Evolutionary conservation across 1,139 yeast species (phyloP).

Genomic region (Suhomyces terraborum): DNA sequence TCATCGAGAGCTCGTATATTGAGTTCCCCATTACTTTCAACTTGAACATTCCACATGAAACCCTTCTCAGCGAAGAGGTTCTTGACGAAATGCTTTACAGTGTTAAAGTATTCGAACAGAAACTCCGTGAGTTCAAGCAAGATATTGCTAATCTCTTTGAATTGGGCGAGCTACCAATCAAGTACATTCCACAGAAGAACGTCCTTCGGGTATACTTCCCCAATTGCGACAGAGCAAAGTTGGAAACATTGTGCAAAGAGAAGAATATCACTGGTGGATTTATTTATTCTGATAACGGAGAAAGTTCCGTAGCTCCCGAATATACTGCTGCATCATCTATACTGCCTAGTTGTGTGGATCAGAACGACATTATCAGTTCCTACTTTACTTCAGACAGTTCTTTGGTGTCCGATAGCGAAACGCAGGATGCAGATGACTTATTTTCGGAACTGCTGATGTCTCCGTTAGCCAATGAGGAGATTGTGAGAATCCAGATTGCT

Average conservation of each 20-base stretch:
- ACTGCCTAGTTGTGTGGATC: slow-evolving; percentile 8
- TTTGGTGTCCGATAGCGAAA: slow-evolving; percentile 19
- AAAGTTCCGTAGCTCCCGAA: slow-evolving; percentile 6
- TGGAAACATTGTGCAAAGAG: slow-evolving; percentile 53
- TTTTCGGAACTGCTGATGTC: slow-evolving; percentile 23
- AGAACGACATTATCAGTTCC: slow-evolving; percentile 30
- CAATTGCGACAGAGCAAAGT: slow-evolving; percentile 53
- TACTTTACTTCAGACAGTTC: slow-evolving; percentile 21
- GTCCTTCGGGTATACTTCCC: slow-evolving; percentile 58
- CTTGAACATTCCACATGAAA: slow-evolving; percentile 48
- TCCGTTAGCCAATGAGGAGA: slow-evolving; percentile 28
- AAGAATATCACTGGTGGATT: slow-evolving; percentile 53
- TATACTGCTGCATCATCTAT: slow-evolving; percentile 1
- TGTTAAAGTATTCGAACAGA: slow-evolving; percentile 34
- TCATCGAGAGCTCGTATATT: slow-evolving; percentile 46
- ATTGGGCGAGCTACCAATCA: slow-evolving; percentile 54
- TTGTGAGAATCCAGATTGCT: slow-evolving; percentile 23
- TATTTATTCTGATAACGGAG: slow-evolving; percentile 33
- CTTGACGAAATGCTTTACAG: slow-evolving; percentile 41
- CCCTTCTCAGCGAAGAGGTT: slow-evolving; percentile 51
- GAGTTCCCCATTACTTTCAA: slow-evolving; percentile 51
- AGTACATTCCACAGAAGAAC: slow-evolving; percentile 33
- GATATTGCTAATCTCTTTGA: slow-evolving; percentile 43
- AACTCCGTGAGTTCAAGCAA: slow-evolving; percentile 36
- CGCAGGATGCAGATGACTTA: slow-evolving; percentile 21